These are phyloP conservation scores for Pleurotus cornucopiae DNA, from an alignment of 768 basidiomycete species.

Conservation along the genomic window DNA sequence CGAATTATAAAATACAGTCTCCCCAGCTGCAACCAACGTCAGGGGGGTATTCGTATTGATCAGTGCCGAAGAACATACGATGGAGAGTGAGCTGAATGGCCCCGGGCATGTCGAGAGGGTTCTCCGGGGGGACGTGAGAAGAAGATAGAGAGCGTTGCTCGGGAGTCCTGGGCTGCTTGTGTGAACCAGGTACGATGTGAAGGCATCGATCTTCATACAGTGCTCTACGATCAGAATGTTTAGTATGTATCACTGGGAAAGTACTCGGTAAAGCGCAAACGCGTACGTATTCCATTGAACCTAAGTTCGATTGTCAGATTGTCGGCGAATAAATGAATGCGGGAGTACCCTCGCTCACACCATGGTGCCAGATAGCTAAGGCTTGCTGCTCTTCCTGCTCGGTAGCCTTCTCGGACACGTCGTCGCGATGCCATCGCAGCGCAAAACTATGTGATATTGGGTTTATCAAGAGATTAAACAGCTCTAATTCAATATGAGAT, in stretches of 20 bases:
- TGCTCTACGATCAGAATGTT: slow-evolving; percentile 38
- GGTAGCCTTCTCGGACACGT: slow-evolving; percentile 54
- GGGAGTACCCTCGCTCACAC: slow-evolving; percentile 36
- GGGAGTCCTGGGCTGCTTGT: slow-evolving; percentile 50
- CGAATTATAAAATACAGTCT: slow-evolving; percentile 77
- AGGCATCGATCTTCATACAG: slow-evolving; percentile 68
- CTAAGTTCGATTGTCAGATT: slow-evolving; percentile 24
- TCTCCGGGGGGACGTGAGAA: slow-evolving; percentile 41
- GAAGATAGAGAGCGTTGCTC: slow-evolving; percentile 56
- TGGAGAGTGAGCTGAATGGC: slow-evolving; percentile 49
- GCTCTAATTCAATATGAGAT: slow-evolving; percentile 34
- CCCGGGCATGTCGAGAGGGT: slow-evolving; percentile 72
- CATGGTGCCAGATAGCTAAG: slow-evolving; percentile 58
- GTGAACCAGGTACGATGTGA: slow-evolving; percentile 67
- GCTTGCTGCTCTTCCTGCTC: slow-evolving; percentile 57
- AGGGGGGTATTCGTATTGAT: neutral
- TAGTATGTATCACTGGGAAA: neutral
- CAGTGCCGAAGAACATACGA: slow-evolving; percentile 27
- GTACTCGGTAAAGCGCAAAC: too few relatives aligned
- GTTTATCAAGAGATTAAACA: slow-evolving; percentile 76
- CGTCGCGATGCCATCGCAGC: slow-evolving; percentile 78
- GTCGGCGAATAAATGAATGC: neutral
- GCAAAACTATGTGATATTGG: slow-evolving; percentile 63
- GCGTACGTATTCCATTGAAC: slow-evolving; percentile 82
- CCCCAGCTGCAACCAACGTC: slow-evolving; percentile 42